Evolutionary conservation across 148 eudicot genomes (phyloP), one percentile per base, ranked within the genome.

Genomic region (Beta vulgaris): DNA sequence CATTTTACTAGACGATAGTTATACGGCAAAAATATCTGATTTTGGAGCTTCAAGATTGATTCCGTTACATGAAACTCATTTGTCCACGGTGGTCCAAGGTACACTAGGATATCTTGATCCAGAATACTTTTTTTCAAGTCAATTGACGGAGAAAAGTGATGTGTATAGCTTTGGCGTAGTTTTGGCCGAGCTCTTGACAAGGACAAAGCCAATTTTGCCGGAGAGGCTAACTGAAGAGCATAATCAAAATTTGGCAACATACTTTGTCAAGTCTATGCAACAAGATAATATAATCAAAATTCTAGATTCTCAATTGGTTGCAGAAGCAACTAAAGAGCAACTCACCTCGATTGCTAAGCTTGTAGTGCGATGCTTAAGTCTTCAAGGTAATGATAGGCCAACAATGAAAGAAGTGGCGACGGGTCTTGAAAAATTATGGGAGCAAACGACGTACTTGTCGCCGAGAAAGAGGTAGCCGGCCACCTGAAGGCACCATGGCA

Each of bases 61-160:
- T 23, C 75, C 66, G 1, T 8, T 72, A 4, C 39, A 72, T 25
- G 16, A 57, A 6, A 54, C 75, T 9, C 75, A 72, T 40, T 15
- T 57, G 28, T 57, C 65, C 8, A 72, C 75, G 0, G 26, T 58
- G 23, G 75, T 58, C 16, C 75, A 72, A 58, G 65, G 75, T 5
- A 72, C 75, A 51, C 7, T 78, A 26, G 85, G 82, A 0, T 82
- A 78, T 39, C 73, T 82, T 28, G 85, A 82, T 60, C 82, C 85
- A 0, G 79, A 82, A 31, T 82, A 78, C 40, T 75, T 82, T 16
- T 57, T 71, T 12, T 42, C 82, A 1, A 71, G 85, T 62, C 82
- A 72, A 19, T 28, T 72, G 25, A 40, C 75, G 3, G 66, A 58
- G 15, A 58, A 72, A 18, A 72, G 75, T 36, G 75, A 72, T 28